A percentile compares a stretch with the other conserved stretches of the same genome.
These are phyloP conservation scores for Trichopus zeylanicus DNA, from an alignment of 116 monocot species.

Conservation along the genomic window DNA sequence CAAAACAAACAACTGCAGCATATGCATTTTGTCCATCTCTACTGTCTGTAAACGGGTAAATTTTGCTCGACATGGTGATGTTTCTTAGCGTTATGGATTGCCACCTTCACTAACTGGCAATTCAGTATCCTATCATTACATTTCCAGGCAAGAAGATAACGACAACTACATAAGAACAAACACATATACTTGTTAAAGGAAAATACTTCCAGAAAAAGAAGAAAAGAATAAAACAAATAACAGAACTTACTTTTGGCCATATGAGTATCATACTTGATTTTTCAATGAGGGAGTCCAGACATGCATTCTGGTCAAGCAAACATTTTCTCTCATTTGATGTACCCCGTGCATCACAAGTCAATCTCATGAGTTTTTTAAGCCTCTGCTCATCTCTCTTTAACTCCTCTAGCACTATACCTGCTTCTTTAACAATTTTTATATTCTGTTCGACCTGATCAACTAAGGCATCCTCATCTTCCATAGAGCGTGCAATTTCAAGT, in stretches of 20 bases:
- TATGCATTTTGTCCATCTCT: no score
- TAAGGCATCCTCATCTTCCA: constrained; percentile 84
- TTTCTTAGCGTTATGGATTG: no score
- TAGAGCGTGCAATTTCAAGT: constrained; percentile 45
- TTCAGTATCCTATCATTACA: no score
- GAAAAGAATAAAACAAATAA: not conserved
- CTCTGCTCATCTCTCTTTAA: constrained; percentile 69
- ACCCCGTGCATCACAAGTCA: constrained; percentile 43
- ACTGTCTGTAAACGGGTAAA: no score
- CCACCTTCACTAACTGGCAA: no score
- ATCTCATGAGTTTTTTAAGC: constrained; percentile 59
- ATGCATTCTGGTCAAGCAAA: constrained; percentile 48
- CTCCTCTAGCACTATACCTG: constrained; percentile 49
- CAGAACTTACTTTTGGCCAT: constrained; percentile 67
- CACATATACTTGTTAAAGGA: not conserved
- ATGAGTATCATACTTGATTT: constrained; percentile 55
- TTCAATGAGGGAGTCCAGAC: constrained; percentile 65
- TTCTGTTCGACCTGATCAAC: constrained; percentile 67
- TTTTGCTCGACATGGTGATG: no score
- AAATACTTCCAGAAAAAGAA: not conserved
- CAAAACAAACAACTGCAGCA: no score
- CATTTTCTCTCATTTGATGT: constrained; percentile 65
- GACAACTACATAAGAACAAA: not conserved
- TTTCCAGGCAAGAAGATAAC: not conserved
- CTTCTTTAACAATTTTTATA: constrained; percentile 64